These are phyloP conservation scores for Aaosphaeria pasadenensis DNA, from an alignment of 2,329 filamentous ascomycete genomes.

Conservation along the genomic window DNA sequence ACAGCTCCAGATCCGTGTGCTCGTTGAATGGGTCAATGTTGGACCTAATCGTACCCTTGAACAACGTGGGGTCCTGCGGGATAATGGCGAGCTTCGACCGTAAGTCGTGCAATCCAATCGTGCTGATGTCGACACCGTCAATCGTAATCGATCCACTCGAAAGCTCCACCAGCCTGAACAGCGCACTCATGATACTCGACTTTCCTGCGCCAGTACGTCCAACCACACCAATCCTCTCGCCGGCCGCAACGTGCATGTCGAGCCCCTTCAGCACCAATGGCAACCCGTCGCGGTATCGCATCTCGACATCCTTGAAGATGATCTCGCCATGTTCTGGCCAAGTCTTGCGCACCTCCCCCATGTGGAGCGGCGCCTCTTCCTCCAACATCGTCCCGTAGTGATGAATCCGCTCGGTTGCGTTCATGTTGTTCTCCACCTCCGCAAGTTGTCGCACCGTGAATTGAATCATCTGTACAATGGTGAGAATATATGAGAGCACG, in stretches of 20 bases:
- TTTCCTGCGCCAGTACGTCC: slow-evolving; percentile 82
- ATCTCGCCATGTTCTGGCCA: slow-evolving; percentile 86
- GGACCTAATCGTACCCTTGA: slow-evolving; percentile 73
- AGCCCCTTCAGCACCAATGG: slow-evolving; percentile 50
- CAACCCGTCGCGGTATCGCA: slow-evolving; percentile 51
- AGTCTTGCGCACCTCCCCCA: slow-evolving; percentile 63
- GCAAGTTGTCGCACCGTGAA: slow-evolving; percentile 92
- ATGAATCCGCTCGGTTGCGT: slow-evolving; percentile 85
- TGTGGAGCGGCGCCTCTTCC: slow-evolving; percentile 82
- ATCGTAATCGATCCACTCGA: slow-evolving; percentile 48
- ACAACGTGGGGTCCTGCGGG: slow-evolving; percentile 79
- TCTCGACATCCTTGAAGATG: slow-evolving; percentile 48
- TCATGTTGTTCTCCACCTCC: slow-evolving; percentile 98
- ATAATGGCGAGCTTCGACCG: slow-evolving; percentile 78
- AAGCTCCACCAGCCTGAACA: slow-evolving; percentile 66
- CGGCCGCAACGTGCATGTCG: slow-evolving; percentile 66
- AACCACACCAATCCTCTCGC: slow-evolving; percentile 78
- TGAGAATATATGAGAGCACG: slow-evolving; percentile 88
- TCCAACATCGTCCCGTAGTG: slow-evolving; percentile 87
- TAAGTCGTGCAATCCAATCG: slow-evolving; percentile 70
- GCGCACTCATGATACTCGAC: slow-evolving; percentile 76
- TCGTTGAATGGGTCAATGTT: slow-evolving; percentile 81
- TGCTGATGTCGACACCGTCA: slow-evolving; percentile 60
- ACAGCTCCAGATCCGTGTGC: slow-evolving; percentile 73
- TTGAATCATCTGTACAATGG: slow-evolving; percentile 93